Percentiles rank a stretch among this genome's conserved stretches.
Evolutionary conservation across 768 basidiomycete species (phyloP).

Genomic region (Lactarius psammicola): DNA sequence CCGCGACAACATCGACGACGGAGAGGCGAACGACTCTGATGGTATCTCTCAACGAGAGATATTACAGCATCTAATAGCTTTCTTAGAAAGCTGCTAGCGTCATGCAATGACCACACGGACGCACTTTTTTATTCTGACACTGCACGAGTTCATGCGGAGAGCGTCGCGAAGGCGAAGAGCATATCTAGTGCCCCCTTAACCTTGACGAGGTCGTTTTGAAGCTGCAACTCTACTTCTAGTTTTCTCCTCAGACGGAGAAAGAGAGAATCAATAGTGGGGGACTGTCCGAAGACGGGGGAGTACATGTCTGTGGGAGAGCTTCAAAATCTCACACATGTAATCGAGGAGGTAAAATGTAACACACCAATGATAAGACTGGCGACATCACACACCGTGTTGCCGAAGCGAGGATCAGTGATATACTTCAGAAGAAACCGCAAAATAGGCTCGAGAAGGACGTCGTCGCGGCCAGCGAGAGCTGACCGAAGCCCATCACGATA

Average conservation of each 20-base stretch:
- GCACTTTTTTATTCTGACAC: conserved; percentile 29
- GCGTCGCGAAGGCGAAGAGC: conserved; percentile 64
- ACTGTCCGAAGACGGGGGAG: conserved; percentile 86
- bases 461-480: conserved; percentile 88
- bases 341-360: conserved; percentile 31
- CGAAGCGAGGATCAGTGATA: conserved; percentile 87
- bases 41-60: conserved; percentile 63
- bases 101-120: conserved; percentile 6
- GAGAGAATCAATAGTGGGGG: conserved; percentile 85
- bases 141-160: conserved; percentile 31
- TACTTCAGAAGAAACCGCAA: conserved; percentile 84
- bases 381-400: conserved; percentile 82
- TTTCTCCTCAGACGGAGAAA: conserved; percentile 81
- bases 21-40: conserved; percentile 37
- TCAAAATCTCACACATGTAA: conserved; percentile 18
- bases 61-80: conserved; percentile 62
- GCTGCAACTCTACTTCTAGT: conserved; percentile 78
- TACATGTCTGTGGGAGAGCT: conserved; percentile 72
- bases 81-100: conserved; percentile 46
- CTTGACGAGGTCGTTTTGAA: conserved; percentile 83
- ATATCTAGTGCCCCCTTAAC: conserved; percentile 88
- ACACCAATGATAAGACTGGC: conserved; percentile 79
- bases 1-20: conserved; percentile 69
- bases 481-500: conserved; percentile 85
- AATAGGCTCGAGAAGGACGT: conserved; percentile 88